Evolutionary conservation across 2,329 filamentous ascomycete species (phyloP), one percentile per base, ranked within the genome.

Genomic region (Monosporascus sp.): DNA sequence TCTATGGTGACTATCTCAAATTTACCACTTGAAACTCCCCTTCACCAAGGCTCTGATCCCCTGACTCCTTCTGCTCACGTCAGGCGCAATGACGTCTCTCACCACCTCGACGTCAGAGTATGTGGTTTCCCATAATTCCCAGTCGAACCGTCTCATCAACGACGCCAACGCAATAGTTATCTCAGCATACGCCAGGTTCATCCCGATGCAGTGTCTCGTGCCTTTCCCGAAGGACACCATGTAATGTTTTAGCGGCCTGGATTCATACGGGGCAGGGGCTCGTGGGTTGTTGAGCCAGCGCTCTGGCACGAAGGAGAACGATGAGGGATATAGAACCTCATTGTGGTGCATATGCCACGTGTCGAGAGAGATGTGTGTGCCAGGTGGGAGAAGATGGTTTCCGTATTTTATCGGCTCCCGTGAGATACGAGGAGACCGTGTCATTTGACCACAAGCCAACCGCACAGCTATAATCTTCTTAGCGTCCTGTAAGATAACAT

Each of bases 121-220:
- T 11, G 44, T 52, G 31, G 59, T 61, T 50, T 71, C 63, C 1
- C 62, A 66, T 1, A 72, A 56, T 41, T 65, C 62, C 8, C 71
- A 59, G 7, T 79, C 67, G 52, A 76, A 80, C 36, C 65, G 66
- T 4, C 61, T 64, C 53, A 80, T 72, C 20, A 81, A 52, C n/a
- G 76, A 80, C 1, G 77, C 69, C 1, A 71, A 59, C 14, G 65
- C 54, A 58, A 73, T 69, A 51, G 70, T 71, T 5, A 71, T 52
- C 54, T 74, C 66, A 6, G 69, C 48, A 7, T 62, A 50, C 0
- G 64, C 71, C 4, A 75, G 48, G 24, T 73, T 60, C 36, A 63
- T 60, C 0, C 71, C 72, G 3, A 71, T 52, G 45, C 71, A 75
- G 7, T 64, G 62, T 1, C 71, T 56, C 5, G 66, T 63, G 0